Base-by-base conservation (phyloP, 1,284 basidiomycete genomes). In the Moniliella sp. region DNA sequence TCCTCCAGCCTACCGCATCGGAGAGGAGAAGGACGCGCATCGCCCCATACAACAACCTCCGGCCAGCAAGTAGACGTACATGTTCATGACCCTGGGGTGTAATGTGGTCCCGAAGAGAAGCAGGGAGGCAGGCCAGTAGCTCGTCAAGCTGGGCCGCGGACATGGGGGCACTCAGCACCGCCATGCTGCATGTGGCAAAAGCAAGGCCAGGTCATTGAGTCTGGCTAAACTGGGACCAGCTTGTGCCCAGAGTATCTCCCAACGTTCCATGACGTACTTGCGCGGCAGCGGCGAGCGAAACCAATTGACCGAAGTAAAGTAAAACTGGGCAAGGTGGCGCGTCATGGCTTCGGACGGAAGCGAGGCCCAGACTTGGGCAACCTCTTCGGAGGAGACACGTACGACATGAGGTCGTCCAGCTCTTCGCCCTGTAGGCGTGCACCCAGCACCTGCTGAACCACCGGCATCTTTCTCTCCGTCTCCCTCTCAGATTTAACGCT, bases 271-370 rank as follows among this genome's bases (percentile, higher is more conserved):
- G 1, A 49, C 25, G 30, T 37, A 35, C 25, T 39, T 34, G 17
- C 43, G 44, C 0, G 47, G 45, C 11, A 49, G 23, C 2, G 45
- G 46, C 30, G 49, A 48, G n/a, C 51, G 44, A 25, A 55, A 37
- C 51, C 51, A 55, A 29, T 52, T 55, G 39, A 50, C 42, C 31
- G 48, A 39, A 25, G 42, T 31, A 35, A 46, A 52, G 29, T 40
- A 55, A 16, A 52, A 50, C 26, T 48, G 42, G 23, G 50, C 32
- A 11, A 55, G 40, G 8, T 23, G 7, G 21, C 21, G 21, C 21
- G 21, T n/a, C 21, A 23, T 7, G 7, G 7, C 27, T 14, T 15
- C 14, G 7, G 21, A 23, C n/a, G 21, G 21, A 7, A 23, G n/a
- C 7, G 21, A 7, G 21, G 21, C 21, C 21, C 7, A 23, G 7